phyloP scores from a whole-genome alignment of 257 asterid species.

The Perilla frutescens region DNA sequence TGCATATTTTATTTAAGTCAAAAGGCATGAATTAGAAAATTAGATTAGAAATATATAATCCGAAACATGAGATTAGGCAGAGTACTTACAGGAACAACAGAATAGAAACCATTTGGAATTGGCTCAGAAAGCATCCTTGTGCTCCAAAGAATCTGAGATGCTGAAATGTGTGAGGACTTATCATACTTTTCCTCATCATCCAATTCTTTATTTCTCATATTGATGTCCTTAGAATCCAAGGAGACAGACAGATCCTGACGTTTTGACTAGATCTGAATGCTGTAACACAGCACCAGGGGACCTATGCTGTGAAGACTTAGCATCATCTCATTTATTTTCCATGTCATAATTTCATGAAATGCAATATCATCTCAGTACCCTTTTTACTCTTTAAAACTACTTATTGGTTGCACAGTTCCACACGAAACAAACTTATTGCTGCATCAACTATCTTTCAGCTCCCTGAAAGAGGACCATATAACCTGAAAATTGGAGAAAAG shows the following conservation, averaged over 20 bases:
- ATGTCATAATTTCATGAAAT: constrained; percentile 47
- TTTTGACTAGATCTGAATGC: constrained; percentile 66
- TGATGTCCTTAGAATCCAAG: constrained; percentile 55
- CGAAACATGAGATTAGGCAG: constrained; percentile 27
- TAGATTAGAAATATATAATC: constrained; percentile 13
- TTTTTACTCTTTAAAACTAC: constrained; percentile 44
- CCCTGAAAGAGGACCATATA: constrained; percentile 43
- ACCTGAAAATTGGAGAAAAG: constrained; percentile 53
- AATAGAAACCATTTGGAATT: constrained; percentile 94
- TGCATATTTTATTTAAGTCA: background rate
- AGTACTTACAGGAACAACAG: constrained; percentile 83
- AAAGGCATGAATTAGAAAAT: constrained; percentile 18
- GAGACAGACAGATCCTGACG: constrained; percentile 77
- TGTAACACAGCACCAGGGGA: constrained; percentile 62
- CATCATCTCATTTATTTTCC: constrained; percentile 66
- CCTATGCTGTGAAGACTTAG: constrained; percentile 62
- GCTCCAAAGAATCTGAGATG: constrained; percentile 92
- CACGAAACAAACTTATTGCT: constrained; percentile 30
- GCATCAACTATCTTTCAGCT: too few relatives aligned
- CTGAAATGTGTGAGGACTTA: constrained; percentile 53
- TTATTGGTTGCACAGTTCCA: constrained; percentile 37
- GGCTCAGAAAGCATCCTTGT: constrained; percentile 84
- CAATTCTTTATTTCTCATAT: constrained; percentile 49
- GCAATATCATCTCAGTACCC: constrained; percentile 48
- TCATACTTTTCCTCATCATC: constrained; percentile 50